These are phyloP conservation scores for Alliaria petiolata DNA, from an alignment of 345 rosid genomes.

Conservation along the genomic window DNA sequence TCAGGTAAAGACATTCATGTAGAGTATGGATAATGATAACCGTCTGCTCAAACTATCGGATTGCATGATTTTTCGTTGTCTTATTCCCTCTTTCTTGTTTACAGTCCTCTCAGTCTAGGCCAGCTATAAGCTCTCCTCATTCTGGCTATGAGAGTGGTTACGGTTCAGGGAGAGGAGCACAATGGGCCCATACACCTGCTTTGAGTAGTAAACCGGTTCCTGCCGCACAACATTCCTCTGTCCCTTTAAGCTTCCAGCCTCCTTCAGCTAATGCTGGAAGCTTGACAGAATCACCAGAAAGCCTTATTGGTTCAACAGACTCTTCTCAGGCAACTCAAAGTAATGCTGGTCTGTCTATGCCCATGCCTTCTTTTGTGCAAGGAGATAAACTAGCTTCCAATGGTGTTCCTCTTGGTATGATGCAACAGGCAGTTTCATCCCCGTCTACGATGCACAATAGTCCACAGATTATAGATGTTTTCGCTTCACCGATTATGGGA, in stretches of 20 bases:
- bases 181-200: slow-evolving; percentile 26
- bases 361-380: slow-evolving; percentile 30
- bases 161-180: slow-evolving; percentile 28
- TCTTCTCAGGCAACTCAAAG: slow-evolving; percentile 1
- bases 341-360: slow-evolving; percentile 4
- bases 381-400: slow-evolving; percentile 7
- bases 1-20: too few relatives aligned
- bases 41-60: background rate
- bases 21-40: background rate
- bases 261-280: slow-evolving; percentile 6
- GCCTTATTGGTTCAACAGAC: slow-evolving; percentile 4
- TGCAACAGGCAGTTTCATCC: slow-evolving; percentile 20
- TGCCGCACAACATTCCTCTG: background rate
- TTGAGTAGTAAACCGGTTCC: slow-evolving; percentile 18
- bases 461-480: slow-evolving; percentile 49
- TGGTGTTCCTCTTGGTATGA: slow-evolving; percentile 24
- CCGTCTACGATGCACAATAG: slow-evolving; percentile 51
- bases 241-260: slow-evolving; percentile 24
- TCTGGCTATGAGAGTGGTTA: slow-evolving; percentile 18
- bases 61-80: background rate
- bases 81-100: background rate
- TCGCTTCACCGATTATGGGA: slow-evolving; percentile 33
- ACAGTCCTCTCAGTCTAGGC: slow-evolving; percentile 10
- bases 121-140: slow-evolving; percentile 12
- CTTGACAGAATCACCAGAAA: slow-evolving; percentile 14